These are phyloP conservation scores for Zygotorulaspora florentina DNA, from an alignment of 805 yeast species.

Conservation along the genomic window DNA sequence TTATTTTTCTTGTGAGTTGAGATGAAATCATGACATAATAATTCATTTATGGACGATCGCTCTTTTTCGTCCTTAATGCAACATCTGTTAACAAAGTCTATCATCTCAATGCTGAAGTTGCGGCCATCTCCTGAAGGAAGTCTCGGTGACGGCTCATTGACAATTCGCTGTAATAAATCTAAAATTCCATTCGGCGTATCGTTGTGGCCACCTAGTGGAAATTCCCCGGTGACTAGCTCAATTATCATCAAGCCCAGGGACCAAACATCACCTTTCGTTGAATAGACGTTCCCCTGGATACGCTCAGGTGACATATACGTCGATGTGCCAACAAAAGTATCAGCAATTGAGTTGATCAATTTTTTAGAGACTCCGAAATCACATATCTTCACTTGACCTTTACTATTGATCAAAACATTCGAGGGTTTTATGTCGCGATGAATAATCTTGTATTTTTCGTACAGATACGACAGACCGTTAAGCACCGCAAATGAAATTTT, in stretches of 20 bases:
- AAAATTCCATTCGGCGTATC: conserved; percentile 78
- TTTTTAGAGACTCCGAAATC: conserved; percentile 97
- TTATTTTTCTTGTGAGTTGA: conserved; percentile 33
- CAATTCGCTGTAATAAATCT: conserved; percentile 87
- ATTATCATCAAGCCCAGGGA: conserved; percentile 86
- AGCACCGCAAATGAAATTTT: conserved; percentile 73
- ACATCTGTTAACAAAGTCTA: conserved; percentile 70
- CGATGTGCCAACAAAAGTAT: conserved; percentile 96
- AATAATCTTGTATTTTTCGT: conserved; percentile 78
- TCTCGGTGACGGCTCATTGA: conserved; percentile 85
- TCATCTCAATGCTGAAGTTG: conserved; percentile 43
- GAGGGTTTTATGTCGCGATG: conserved; percentile 97
- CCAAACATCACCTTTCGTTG: conserved; percentile 97
- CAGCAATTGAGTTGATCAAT: conserved; percentile 88
- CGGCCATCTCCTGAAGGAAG: conserved; percentile 41
- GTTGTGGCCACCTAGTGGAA: conserved; percentile 64
- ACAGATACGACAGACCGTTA: conserved; percentile 76
- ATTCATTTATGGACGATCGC: conserved; percentile 70
- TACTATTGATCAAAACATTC: conserved; percentile 80
- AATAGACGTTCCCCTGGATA: conserved; percentile 89
- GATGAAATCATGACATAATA: conserved; percentile 43
- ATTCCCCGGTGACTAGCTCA: conserved; percentile 81
- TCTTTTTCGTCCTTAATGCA: conserved; percentile 62
- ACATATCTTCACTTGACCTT: conserved; percentile 85
- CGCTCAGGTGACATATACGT: conserved; percentile 98